phyloP scores from a whole-genome alignment of 2,329 filamentous ascomycete species.

The Endoconidiophora laricicola region DNA sequence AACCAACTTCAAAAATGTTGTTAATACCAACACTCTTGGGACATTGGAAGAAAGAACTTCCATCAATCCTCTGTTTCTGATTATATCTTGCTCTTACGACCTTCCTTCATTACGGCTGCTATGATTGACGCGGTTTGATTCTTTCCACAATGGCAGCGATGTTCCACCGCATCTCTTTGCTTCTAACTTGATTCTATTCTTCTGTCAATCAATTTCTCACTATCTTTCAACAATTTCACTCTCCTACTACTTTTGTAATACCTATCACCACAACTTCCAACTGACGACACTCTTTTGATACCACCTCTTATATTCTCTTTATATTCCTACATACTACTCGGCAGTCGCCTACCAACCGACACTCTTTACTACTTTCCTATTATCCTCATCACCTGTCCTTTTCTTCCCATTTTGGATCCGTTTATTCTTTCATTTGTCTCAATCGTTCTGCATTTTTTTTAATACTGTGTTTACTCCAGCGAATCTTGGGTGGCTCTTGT shows the following conservation, averaged over 20 bases:
- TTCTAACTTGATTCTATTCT: not conserved
- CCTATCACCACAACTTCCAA: not conserved
- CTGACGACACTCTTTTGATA: slow-evolving; percentile 3
- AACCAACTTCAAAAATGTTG: not conserved
- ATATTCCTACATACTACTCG: not conserved
- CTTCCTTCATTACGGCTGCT: slow-evolving; percentile 11
- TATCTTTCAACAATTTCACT: not conserved
- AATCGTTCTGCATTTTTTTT: slow-evolving; percentile 1
- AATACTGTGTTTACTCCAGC: not conserved
- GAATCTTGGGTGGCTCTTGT: not conserved
- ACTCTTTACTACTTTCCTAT: not conserved
- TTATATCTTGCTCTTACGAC: slow-evolving; percentile 2
- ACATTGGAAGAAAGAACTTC: not conserved
- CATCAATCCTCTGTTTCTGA: not conserved
- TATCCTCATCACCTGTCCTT: not conserved
- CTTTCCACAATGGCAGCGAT: slow-evolving; percentile 1
- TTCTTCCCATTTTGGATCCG: not conserved
- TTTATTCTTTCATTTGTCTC: slow-evolving; percentile 1
- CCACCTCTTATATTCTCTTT: not conserved
- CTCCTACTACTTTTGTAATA: not conserved
- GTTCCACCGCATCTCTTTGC: slow-evolving; percentile 1
- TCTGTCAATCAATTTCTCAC: not conserved
- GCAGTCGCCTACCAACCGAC: slow-evolving; percentile 5
- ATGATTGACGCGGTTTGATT: slow-evolving; percentile 5
- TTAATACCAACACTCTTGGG: not conserved